Percentiles rank a stretch among this genome's conserved stretches.
phyloP scores from a whole-genome alignment of 495 filamentous ascomycete genomes.

The Aspergillus conjunctus region DNA sequence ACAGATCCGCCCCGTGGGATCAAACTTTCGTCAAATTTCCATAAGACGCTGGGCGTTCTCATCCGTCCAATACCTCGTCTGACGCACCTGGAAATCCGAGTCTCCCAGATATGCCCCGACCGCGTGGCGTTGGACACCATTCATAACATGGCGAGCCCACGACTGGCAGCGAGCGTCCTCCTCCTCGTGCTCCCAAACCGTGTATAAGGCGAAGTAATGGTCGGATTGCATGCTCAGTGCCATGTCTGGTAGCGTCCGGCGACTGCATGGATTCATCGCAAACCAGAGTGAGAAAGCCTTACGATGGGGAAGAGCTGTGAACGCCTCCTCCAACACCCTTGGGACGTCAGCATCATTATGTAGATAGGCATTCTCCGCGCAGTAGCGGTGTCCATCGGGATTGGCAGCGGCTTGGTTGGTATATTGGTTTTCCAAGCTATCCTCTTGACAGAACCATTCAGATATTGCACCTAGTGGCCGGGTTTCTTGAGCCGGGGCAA shows the following conservation, averaged over 20 bases:
- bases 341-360: constrained; percentile 45
- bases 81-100: constrained; percentile 48
- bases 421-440: constrained; percentile 46
- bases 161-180: constrained; percentile 43
- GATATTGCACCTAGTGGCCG: constrained; percentile 34
- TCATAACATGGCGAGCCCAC: constrained; percentile 48
- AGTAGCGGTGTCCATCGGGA: constrained; percentile 47
- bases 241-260: constrained; percentile 47
- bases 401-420: constrained; percentile 40
- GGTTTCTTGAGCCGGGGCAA: constrained; percentile 37
- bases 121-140: constrained; percentile 33
- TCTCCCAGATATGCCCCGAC: constrained; percentile 56
- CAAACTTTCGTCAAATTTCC: constrained; percentile 45
- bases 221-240: constrained; percentile 54
- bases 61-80: constrained; percentile 46
- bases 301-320: constrained; percentile 42
- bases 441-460: constrained; percentile 38
- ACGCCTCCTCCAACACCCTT: constrained; percentile 43
- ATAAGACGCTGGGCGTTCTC: constrained; percentile 32
- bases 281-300: constrained; percentile 51
- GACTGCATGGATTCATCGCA: constrained; percentile 49
- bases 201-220: constrained; percentile 57
- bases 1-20: constrained; percentile 43
- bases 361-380: constrained; percentile 54
- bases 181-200: constrained; percentile 48